These are phyloP conservation scores for Bisporella sp. DNA, from an alignment of 2,329 filamentous ascomycete species.

Conservation along the genomic window DNA sequence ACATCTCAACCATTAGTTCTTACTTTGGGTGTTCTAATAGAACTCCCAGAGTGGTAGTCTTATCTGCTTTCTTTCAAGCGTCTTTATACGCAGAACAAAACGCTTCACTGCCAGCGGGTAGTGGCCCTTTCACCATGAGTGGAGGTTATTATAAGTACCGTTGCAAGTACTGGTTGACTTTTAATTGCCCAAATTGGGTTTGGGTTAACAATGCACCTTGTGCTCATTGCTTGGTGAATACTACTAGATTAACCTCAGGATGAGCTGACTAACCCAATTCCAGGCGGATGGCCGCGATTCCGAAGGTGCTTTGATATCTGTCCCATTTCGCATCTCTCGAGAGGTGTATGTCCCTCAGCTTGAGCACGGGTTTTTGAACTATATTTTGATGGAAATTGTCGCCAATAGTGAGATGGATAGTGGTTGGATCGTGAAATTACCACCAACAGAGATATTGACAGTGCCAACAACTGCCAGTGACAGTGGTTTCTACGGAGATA, in stretches of 20 bases:
- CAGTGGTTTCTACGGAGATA: slow-evolving; percentile 5
- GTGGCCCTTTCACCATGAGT: slow-evolving; percentile 24
- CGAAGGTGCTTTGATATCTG: slow-evolving; percentile 25
- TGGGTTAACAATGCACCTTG: slow-evolving; percentile 45
- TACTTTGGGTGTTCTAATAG: too few species aligned
- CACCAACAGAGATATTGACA: slow-evolving; percentile 13
- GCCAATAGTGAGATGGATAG: slow-evolving; percentile 24
- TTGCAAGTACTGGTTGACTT: slow-evolving; percentile 47
- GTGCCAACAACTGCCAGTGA: slow-evolving; percentile 1
- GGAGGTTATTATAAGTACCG: slow-evolving; percentile 41
- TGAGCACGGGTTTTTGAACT: slow-evolving; percentile 39
- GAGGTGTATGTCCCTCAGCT: slow-evolving; percentile 41
- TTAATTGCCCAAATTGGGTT: slow-evolving; percentile 48
- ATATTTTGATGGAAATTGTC: slow-evolving; percentile 40
- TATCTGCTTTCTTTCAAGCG: slow-evolving; percentile 8
- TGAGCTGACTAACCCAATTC: background rate
- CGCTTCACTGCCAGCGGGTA: slow-evolving; percentile 27
- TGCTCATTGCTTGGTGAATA: slow-evolving; percentile 41
- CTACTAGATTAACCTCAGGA: background rate
- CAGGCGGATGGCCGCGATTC: slow-evolving; percentile 44
- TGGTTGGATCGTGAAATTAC: slow-evolving; percentile 23
- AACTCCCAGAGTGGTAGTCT: background rate
- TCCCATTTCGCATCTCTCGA: slow-evolving; percentile 25
- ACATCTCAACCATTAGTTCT: too few species aligned
- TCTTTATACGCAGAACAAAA: slow-evolving; percentile 13